Evolutionary conservation across 805 yeast genomes (phyloP), one percentile per base, ranked within the genome.

Genomic region (Candida bentonensis): DNA sequence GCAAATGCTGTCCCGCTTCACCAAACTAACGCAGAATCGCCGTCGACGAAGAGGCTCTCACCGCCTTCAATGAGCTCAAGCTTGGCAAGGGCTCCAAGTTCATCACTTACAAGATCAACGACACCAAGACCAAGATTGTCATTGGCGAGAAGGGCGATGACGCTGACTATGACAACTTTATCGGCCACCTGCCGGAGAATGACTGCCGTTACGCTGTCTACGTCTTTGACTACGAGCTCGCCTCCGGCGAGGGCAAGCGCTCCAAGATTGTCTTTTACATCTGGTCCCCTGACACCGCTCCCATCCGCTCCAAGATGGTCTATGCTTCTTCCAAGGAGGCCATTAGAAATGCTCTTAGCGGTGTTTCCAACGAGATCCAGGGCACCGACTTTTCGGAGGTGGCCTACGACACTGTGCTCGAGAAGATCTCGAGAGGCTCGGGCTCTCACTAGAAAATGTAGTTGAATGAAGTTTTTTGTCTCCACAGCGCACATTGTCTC

Each of bases 271-370:
- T 76, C 48, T 78, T 78, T 63, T 75, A 62, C 72, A 83, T 92
- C 54, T 92, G 98, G 98, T 79, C 96, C 50, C 98, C 98, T 59
- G 98, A 92, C 64, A 85, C 94, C 50, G 96, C 97, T 45, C 86
- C 92, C 50, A 79, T 92, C 59, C 82, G 94, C 73, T 66, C 56
- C 57, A 92, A 92, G 82, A 92, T 92, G 98, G 83, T 89, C 51
- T 89, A 88, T 72, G 97, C 98, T 41, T 78, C 96, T n/a, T 88
- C 97, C 49, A 87, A 87, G 70, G 97, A 88, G 59, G 95, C 96
- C 42, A 76, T 92, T 61, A 89, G 97, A 75, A 86, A 95, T 70
- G 89, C 98, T 46, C 74, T 92, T 62, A 89, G 84, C 65, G 98
- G 98, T 67, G 79, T 92, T 54, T 72, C 96, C 46, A 66, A 95